These are phyloP conservation scores for Metarhizium anisopliae DNA, from an alignment of 2,329 filamentous ascomycete genomes.

Conservation along the genomic window DNA sequence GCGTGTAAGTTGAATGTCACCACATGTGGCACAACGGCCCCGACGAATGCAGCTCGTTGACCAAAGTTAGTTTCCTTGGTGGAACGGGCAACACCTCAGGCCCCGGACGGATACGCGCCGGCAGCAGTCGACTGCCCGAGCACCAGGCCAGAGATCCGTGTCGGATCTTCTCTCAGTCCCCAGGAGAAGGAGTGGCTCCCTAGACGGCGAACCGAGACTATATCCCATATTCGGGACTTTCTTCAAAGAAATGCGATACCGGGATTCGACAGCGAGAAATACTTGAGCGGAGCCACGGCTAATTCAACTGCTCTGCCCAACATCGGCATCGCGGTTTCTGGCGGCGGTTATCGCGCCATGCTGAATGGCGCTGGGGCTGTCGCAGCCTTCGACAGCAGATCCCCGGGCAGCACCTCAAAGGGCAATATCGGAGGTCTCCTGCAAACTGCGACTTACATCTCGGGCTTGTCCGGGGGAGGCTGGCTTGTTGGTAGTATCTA, in stretches of 20 bases:
- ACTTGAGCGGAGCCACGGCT: slow-evolving; percentile 41
- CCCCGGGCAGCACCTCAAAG: slow-evolving; percentile 29
- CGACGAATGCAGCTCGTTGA: neutral
- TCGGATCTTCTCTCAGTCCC: slow-evolving; percentile 47
- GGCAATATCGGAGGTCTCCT: slow-evolving; percentile 74
- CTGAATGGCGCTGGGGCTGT: slow-evolving; percentile 74
- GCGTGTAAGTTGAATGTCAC: too few relatives aligned
- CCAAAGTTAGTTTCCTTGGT: neutral
- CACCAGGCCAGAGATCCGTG: slow-evolving; percentile 60
- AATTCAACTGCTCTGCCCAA: slow-evolving; percentile 32
- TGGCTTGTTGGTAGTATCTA: slow-evolving; percentile 81
- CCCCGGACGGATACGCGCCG: slow-evolving; percentile 57
- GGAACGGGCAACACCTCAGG: slow-evolving; percentile 17
- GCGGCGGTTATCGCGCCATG: slow-evolving; percentile 77
- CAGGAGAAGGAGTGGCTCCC: slow-evolving; percentile 69
- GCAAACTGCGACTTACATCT: slow-evolving; percentile 71
- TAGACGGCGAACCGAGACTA: slow-evolving; percentile 60
- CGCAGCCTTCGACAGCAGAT: slow-evolving; percentile 69
- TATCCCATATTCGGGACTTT: slow-evolving; percentile 64
- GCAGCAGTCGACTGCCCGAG: slow-evolving; percentile 58
- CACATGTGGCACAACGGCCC: too few relatives aligned
- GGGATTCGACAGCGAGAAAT: slow-evolving; percentile 64
- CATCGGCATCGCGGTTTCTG: slow-evolving; percentile 70
- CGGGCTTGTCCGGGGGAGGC: slow-evolving; percentile 72
- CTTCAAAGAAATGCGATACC: slow-evolving; percentile 62